phyloP scores from a whole-genome alignment of 805 yeast species.

The Metschnikowia proteae region DNA sequence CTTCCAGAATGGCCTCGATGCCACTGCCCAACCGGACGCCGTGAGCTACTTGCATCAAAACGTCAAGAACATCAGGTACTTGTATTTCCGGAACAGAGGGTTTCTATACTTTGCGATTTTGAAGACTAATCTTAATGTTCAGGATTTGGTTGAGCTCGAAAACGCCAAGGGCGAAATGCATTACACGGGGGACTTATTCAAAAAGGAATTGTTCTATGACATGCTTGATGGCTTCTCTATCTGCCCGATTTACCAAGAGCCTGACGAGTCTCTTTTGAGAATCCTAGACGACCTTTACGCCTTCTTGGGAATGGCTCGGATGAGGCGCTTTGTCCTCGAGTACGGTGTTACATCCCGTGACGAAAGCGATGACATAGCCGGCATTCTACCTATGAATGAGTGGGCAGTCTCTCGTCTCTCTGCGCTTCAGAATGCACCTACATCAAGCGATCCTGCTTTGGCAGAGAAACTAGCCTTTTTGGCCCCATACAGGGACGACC shows the following conservation, averaged over 20 bases:
- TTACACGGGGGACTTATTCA: slow-evolving; percentile 4
- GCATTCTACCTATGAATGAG: slow-evolving; percentile 25
- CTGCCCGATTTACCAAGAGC: slow-evolving; percentile 64
- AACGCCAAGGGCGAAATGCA: slow-evolving; percentile 9
- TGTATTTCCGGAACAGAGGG: slow-evolving; percentile 81
- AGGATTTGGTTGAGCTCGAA: background rate
- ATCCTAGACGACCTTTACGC: slow-evolving; percentile 49
- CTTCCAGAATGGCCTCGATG: slow-evolving; percentile 33
- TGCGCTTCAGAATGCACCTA: background rate
- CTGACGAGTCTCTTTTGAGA: slow-evolving; percentile 53
- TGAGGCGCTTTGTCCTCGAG: slow-evolving; percentile 58
- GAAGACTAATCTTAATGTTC: slow-evolving; percentile 13
- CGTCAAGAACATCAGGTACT: slow-evolving; percentile 66
- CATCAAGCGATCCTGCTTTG: background rate
- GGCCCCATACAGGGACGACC: slow-evolving; percentile 28
- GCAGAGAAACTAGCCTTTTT: slow-evolving; percentile 26
- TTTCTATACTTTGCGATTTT: slow-evolving; percentile 53
- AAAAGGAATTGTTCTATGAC: slow-evolving; percentile 37
- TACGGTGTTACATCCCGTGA: slow-evolving; percentile 45
- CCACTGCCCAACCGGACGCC: slow-evolving; percentile 35
- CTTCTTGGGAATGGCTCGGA: slow-evolving; percentile 44
- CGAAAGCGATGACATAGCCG: slow-evolving; percentile 40
- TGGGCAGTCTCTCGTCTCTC: slow-evolving; percentile 10
- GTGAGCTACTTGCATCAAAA: slow-evolving; percentile 57
- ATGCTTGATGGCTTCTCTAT: slow-evolving; percentile 59